Percentiles rank a stretch among this genome's conserved stretches.
Evolutionary conservation across 2,329 filamentous ascomycete genomes (phyloP).

Genomic region (Penicillium sp.): DNA sequence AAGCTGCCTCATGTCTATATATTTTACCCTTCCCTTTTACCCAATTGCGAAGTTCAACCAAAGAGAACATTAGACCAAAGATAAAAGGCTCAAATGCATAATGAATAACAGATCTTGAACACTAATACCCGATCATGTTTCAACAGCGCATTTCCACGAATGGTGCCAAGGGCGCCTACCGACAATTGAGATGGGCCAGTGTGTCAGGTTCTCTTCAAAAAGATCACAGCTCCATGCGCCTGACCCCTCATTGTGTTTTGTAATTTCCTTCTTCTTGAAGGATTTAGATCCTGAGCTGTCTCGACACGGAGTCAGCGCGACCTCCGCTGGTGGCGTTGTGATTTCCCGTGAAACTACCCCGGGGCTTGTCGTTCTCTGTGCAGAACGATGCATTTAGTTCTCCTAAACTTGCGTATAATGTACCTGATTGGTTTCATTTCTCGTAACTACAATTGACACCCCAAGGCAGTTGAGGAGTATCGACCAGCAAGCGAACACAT

Average conservation of each 20-base stretch:
- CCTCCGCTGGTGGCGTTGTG: not conserved
- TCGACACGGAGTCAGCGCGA: not conserved
- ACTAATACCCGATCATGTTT: too few relatives aligned
- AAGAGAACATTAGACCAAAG: too few relatives aligned
- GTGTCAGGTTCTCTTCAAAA: not conserved
- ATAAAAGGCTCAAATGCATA: too few relatives aligned
- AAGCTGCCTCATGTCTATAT: too few relatives aligned
- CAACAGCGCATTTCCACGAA: not conserved
- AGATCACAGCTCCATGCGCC: not conserved
- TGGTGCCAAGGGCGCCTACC: slow-evolving; percentile 2
- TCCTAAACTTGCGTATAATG: not conserved
- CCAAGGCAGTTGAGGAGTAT: not conserved
- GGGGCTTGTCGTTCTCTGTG: not conserved
- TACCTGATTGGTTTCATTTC: not conserved
- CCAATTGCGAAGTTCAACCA: too few relatives aligned
- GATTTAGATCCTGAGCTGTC: not conserved
- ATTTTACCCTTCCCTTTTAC: too few relatives aligned
- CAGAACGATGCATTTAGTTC: not conserved
- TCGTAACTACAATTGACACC: not conserved
- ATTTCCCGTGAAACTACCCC: not conserved
- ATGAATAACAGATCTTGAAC: too few relatives aligned
- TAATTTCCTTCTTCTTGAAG: not conserved
- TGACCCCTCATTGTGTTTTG: not conserved
- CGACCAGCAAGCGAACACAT: not conserved
- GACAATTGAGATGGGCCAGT: not conserved